Conservation (phyloP, 202 grass and related monocot species). For the Eragrostis tef region DNA sequence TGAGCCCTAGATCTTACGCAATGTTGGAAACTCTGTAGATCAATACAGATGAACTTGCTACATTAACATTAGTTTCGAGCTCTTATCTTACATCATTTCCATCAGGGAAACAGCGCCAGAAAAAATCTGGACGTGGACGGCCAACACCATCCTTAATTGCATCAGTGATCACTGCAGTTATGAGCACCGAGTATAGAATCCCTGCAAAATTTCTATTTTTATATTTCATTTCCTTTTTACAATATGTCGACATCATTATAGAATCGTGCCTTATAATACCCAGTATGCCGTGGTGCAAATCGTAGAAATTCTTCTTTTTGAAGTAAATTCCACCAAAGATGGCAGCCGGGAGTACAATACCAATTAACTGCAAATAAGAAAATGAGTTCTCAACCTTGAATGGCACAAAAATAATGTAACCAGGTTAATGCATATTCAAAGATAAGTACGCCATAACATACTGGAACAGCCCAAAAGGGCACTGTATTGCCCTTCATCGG, state of each 20-base stretch:
- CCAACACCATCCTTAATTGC: slow-evolving; percentile 84
- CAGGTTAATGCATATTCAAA: slow-evolving; percentile 12
- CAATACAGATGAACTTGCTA: slow-evolving; percentile 30
- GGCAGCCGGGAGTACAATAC: slow-evolving; percentile 58
- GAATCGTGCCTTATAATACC: slow-evolving; percentile 54
- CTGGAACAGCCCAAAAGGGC: slow-evolving; percentile 87
- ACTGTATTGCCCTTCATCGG: slow-evolving; percentile 79
- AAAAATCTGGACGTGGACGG: slow-evolving; percentile 80
- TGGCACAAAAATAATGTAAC: slow-evolving; percentile 34
- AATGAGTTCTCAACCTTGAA: slow-evolving; percentile 2
- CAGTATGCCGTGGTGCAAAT: slow-evolving; percentile 81
- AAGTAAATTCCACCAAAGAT: slow-evolving; percentile 74
- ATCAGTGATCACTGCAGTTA: slow-evolving; percentile 84
- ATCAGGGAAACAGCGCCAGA: slow-evolving; percentile 91
- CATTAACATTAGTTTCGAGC: not conserved
- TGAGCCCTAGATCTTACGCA: not conserved
- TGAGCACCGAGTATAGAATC: slow-evolving; percentile 75
- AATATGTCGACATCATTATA: not conserved
- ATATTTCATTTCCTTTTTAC: not conserved
- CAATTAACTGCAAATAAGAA: slow-evolving; percentile 55
- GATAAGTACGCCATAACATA: slow-evolving; percentile 45
- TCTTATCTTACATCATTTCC: slow-evolving; percentile 60
- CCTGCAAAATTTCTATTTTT: slow-evolving; percentile 47
- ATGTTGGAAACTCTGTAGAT: slow-evolving; percentile 9
- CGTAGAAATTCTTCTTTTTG: slow-evolving; percentile 73